Evolutionary conservation across 139 green algal species (phyloP), one percentile per base, ranked within the genome.

Genomic region (Chlorella vulgaris): DNA sequence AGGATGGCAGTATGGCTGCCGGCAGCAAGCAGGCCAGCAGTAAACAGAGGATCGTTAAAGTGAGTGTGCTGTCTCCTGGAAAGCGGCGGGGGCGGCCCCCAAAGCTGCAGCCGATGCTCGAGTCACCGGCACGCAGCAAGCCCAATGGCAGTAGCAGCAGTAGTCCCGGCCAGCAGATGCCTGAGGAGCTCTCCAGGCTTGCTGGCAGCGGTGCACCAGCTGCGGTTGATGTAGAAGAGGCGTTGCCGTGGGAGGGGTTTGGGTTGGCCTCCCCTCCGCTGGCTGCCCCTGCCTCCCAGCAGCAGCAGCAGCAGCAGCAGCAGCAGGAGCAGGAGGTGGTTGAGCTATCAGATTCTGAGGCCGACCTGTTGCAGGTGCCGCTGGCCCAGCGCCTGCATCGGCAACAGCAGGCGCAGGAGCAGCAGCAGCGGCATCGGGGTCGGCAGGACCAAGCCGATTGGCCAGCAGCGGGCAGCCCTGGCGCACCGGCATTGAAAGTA

Each of bases 171-270:
- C 33, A 38, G 71, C 71, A 78, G 50, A 31, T 28, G 15, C 43
- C 19, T 39, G 40, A 60, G 69, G 26, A 24, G 40, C 69, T 15
- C n/a, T 26, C 24, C 22, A 38, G 38, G 68, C 68, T n/a, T 33
- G 42, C 42, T 7, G n/a, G n/a, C n/a, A n/a, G n/a, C n/a, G n/a
- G n/a, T n/a, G n/a, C n/a, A n/a, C n/a, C n/a, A n/a, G n/a, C n/a
- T n/a, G n/a, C n/a, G n/a, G n/a, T n/a, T n/a, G 24, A 67, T 51
- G 70, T 43, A 29, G 31, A 29, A 4, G 71, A 78, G 21, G 74
- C 74, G 1, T 36, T 69, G 28, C 74, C 74, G 0, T 80, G 74
- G 74, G 74, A 80, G 10, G 74, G 69, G 13, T 80, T 80, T 31
- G 28, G 71, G 8, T 47, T 78, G 40, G 33, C 50, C 33, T 78